These are phyloP conservation scores for Penicillium sp. DNA, from an alignment of 2,329 filamentous ascomycete genomes.

Conservation along the genomic window DNA sequence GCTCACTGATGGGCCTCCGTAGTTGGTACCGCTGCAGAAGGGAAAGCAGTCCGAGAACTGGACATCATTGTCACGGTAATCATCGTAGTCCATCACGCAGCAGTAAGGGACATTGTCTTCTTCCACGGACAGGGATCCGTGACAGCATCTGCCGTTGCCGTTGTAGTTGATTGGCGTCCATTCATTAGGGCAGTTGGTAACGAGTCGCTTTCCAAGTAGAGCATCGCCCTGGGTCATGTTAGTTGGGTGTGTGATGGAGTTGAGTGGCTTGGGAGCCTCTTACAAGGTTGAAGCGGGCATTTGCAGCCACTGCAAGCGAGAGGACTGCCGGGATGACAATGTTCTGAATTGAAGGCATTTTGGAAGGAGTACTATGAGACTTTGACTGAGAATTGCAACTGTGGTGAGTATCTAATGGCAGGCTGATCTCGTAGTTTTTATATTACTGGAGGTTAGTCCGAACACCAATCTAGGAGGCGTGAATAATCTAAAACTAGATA, in stretches of 20 bases:
- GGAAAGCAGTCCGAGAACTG: conserved; percentile 1
- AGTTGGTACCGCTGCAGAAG: not conserved
- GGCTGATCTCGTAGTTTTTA: not conserved
- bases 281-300: not conserved
- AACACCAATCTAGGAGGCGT: not conserved
- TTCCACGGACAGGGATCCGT: not conserved
- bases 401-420: not conserved
- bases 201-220: not conserved
- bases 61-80: not conserved
- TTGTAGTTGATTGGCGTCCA: conserved; percentile 1
- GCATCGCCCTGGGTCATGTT: not conserved
- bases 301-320: not conserved
- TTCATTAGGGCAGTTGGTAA: not conserved
- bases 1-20: not conserved
- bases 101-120: not conserved
- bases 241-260: not conserved
- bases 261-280: not conserved
- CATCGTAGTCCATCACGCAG: not conserved
- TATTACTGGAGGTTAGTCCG: not conserved
- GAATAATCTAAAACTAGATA: not conserved
- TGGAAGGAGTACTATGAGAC: not conserved
- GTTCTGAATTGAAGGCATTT: not conserved
- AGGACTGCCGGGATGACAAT: not conserved
- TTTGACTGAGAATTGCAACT: not conserved
- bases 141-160: not conserved